These are phyloP conservation scores for Magnusiomyces ingens DNA, from an alignment of 1,139 yeast species.

Conservation along the genomic window DNA sequence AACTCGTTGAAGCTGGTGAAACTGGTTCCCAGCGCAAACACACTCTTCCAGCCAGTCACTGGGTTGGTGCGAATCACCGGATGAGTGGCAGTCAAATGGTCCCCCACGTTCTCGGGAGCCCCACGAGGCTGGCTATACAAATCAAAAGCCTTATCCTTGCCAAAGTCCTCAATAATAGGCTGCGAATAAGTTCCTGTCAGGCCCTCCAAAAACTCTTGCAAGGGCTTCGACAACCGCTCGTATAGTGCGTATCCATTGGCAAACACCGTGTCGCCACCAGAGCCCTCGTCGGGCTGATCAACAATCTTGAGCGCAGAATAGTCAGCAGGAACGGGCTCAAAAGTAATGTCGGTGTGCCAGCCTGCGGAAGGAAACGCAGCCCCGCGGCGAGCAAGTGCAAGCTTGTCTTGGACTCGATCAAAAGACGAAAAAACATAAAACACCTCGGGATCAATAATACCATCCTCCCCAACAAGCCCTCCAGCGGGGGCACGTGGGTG, in stretches of 20 bases:
- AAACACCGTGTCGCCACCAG: constrained; percentile 76
- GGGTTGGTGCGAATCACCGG: constrained; percentile 68
- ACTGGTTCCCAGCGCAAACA: constrained; percentile 52
- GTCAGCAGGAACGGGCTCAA: constrained; percentile 65
- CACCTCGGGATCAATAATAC: constrained; percentile 18
- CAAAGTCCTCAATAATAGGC: constrained; percentile 31
- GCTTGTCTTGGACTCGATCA: too few relatives aligned
- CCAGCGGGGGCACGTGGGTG: constrained; percentile 9
- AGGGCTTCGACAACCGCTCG: constrained; percentile 57
- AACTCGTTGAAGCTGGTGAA: constrained; percentile 61
- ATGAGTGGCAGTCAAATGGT: constrained; percentile 52
- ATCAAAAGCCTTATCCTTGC: constrained; percentile 34
- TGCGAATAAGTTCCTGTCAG: constrained; percentile 57
- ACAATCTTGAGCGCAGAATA: constrained; percentile 54
- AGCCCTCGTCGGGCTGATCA: constrained; percentile 45
- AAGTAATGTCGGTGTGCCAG: constrained; percentile 68
- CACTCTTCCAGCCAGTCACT: constrained; percentile 53
- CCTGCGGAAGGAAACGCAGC: constrained; percentile 21
- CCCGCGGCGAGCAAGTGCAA: too few relatives aligned
- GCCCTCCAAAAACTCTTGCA: constrained; percentile 49
- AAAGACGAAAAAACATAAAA: too few relatives aligned
- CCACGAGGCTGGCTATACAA: constrained; percentile 33
- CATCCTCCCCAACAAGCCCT: constrained; percentile 3
- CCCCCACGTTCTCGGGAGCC: constrained; percentile 57
- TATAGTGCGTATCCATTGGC: constrained; percentile 58